These are phyloP conservation scores for Paxillus involutus DNA, from an alignment of 768 basidiomycete genomes.

Conservation along the genomic window DNA sequence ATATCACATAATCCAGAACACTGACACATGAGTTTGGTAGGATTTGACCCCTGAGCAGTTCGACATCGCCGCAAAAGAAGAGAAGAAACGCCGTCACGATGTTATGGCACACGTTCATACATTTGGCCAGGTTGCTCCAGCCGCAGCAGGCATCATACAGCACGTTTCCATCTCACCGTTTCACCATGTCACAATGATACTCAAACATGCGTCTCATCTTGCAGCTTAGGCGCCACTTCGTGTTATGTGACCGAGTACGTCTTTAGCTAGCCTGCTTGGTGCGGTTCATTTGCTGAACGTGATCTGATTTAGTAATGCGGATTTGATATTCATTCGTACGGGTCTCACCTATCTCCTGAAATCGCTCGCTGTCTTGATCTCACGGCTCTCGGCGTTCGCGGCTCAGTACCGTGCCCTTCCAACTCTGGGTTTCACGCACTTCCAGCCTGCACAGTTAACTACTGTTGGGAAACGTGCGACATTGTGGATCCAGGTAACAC, in stretches of 20 bases:
- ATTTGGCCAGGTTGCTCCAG: conserved; percentile 90
- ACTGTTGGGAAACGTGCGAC: conserved; percentile 98
- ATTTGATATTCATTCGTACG: conserved; percentile 92
- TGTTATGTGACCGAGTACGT: conserved; percentile 98
- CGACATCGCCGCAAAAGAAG: conserved; percentile 86
- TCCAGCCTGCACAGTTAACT: conserved; percentile 97
- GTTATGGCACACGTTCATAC: conserved; percentile 99
- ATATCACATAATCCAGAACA: background rate
- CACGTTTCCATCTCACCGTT: conserved; percentile 34
- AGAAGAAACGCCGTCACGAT: conserved; percentile 97
- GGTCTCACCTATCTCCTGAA: conserved; percentile 82
- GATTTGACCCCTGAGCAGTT: conserved; percentile 87
- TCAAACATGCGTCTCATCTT: conserved; percentile 11
- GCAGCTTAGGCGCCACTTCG: conserved; percentile 91
- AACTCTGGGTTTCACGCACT: conserved; percentile 97
- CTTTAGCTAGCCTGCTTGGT: conserved; percentile 3
- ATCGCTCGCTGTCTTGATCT: conserved; percentile 89
- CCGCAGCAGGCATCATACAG: conserved; percentile 97
- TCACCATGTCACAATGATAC: conserved; percentile 6
- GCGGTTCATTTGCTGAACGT: conserved; percentile 11
- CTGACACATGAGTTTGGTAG: conserved; percentile 38
- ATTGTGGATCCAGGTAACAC: conserved; percentile 86
- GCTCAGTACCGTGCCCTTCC: conserved; percentile 84
- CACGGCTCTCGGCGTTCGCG: conserved; percentile 84
- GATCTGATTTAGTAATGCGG: conserved; percentile 74